phyloP scores from a whole-genome alignment of 352 stramenopile species.

The Thalassiosira mediterranea region DNA sequence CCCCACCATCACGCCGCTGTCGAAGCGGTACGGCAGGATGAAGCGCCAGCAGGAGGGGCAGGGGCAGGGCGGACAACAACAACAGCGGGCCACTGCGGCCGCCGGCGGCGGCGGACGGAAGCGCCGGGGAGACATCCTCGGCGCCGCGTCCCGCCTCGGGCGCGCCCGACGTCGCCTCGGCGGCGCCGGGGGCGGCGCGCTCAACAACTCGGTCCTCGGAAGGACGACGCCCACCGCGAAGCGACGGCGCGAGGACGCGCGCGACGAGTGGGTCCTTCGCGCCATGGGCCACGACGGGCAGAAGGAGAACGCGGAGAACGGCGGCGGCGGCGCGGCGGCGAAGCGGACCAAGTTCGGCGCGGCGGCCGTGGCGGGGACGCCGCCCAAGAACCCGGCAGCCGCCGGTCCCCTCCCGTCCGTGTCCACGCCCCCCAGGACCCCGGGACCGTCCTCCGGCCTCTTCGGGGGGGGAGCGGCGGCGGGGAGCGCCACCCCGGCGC shows the following conservation, averaged over 20 bases:
- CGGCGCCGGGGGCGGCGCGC: not conserved
- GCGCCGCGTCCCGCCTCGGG: slow-evolving; percentile 10
- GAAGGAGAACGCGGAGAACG: slow-evolving; percentile 20
- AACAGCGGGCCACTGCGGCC: not conserved
- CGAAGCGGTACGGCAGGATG: slow-evolving; percentile 27
- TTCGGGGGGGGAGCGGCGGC: slow-evolving; percentile 2
- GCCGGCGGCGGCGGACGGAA: not conserved
- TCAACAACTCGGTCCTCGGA: slow-evolving; percentile 4
- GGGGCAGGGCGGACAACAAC: too few relatives aligned
- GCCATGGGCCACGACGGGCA: slow-evolving; percentile 13
- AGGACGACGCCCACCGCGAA: slow-evolving; percentile 21
- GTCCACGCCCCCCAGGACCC: slow-evolving; percentile 15
- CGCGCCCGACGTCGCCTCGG: not conserved
- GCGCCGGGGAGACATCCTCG: slow-evolving; percentile 1
- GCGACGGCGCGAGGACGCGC: slow-evolving; percentile 8
- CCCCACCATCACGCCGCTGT: slow-evolving; percentile 30
- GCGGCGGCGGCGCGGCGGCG: not conserved
- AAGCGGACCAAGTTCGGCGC: slow-evolving; percentile 17
- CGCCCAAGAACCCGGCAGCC: slow-evolving; percentile 3
- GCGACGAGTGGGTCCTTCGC: slow-evolving; percentile 16
- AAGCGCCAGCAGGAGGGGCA: slow-evolving; percentile 13
- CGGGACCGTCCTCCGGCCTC: not conserved
- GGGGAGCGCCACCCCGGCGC: slow-evolving; percentile 9
- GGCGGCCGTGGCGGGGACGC: not conserved
- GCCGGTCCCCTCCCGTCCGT: not conserved